A percentile compares a stretch with the other conserved stretches of the same genome.
Evolutionary conservation across 768 basidiomycete species (phyloP).

Genomic region (Melanogaster broomeanus): DNA sequence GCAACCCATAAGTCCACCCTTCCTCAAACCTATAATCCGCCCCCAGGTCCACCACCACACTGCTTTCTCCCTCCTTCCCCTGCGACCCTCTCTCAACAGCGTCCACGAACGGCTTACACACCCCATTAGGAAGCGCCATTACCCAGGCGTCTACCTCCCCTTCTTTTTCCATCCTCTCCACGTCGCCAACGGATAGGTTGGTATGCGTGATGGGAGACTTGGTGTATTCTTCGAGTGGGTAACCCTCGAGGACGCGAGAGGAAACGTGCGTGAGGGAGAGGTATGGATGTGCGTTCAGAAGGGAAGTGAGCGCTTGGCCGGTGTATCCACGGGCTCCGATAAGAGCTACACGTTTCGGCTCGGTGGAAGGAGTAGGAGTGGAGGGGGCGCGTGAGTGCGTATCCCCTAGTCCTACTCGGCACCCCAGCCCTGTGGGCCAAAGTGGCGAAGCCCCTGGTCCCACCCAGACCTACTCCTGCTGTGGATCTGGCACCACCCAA

Average conservation of each 20-base stretch:
- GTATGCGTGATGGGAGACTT: constrained; percentile 75
- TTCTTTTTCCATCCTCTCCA: constrained; percentile 85
- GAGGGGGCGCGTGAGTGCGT: constrained; percentile 63
- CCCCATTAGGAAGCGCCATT: constrained; percentile 98
- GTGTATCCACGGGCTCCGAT: constrained; percentile 98
- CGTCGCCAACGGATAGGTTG: constrained; percentile 76
- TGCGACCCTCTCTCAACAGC: constrained; percentile 80
- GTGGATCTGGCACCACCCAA: constrained; percentile 11
- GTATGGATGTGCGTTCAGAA: constrained; percentile 88
- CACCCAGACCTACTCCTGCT: too few relatives aligned
- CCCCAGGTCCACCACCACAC: constrained; percentile 89
- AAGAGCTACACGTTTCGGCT: constrained; percentile 87
- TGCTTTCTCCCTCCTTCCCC: constrained; percentile 46
- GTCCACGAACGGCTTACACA: constrained; percentile 95
- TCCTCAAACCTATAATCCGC: constrained; percentile 96
- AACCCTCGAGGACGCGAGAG: constrained; percentile 90
- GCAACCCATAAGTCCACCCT: constrained; percentile 97
- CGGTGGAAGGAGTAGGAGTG: constrained; percentile 42
- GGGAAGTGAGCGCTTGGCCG: constrained; percentile 87
- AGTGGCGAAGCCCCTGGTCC: constrained; percentile 19
- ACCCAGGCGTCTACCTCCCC: constrained; percentile 97
- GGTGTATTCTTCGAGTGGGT: constrained; percentile 75
- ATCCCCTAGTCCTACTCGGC: constrained; percentile 66
- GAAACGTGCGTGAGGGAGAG: constrained; percentile 92
- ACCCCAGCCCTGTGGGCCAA: constrained; percentile 29